Evolutionary conservation across 75 land plant genomes (phyloP), one percentile per base, ranked within the genome.

Genomic region (Azolla pinnata): DNA sequence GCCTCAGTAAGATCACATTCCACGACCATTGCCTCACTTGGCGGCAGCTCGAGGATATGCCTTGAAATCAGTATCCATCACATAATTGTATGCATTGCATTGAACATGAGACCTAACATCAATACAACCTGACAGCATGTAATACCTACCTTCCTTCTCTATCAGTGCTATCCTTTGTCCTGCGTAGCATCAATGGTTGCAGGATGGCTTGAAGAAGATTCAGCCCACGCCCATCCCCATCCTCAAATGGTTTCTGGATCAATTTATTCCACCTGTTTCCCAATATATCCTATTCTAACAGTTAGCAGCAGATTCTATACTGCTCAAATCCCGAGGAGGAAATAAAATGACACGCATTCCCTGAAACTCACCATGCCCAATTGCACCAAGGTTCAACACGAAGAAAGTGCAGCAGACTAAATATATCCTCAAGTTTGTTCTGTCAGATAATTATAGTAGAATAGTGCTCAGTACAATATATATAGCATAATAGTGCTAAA

Each of bases 361-460:
- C 10, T 2, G 17, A 14, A 20, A 21, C 62, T 34, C 72, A 87
- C 96, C 96, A 90, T 33, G 75, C 72, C 76, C 71, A 90, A 61
- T 86, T 83, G 62, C 96, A 71, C 92, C 96, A 90, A 14, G 96
- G 96, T 69, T 90, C 88, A 56, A 90, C 84, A 24, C 73, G 82
- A 52, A 90, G 72, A 61, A 90, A 90, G 63, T 79, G 79, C 20
- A 90, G 60, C 10, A 90, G 82, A 57, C 96, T 90, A 71, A 69
- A 90, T 1, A 83, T 51, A 55, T 90, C 96, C 47, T 87, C 96
- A 61, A 90, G 67, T 40, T 73, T 90, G 66, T 90, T 90, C 96
- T 90, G 85, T 70, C 79, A 27, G 26, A 62, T 32, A 56, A 19
- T 29, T 10, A 68, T 29, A 55, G 24, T 28, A 26, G 2, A 64